Evolutionary conservation across 164 flowering plant genomes (phyloP).

Genomic region (Macadamia tetraphylla): DNA sequence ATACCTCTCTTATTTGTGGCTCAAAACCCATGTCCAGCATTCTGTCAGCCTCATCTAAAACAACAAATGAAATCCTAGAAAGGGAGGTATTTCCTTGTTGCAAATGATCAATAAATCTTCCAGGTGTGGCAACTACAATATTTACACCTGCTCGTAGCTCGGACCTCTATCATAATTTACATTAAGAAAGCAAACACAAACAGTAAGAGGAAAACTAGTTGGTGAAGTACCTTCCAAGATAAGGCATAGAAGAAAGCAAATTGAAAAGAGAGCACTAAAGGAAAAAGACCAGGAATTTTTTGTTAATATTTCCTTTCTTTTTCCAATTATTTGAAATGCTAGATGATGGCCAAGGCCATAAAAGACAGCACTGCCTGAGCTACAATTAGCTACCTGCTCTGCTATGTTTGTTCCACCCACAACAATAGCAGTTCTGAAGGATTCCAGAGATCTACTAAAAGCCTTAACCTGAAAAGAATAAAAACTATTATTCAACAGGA

Average conservation of each 20-base stretch:
- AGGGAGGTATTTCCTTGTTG: constrained; percentile 51
- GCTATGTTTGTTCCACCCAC: constrained; percentile 70
- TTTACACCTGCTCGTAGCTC: constrained; percentile 42
- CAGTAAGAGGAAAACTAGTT: neutral
- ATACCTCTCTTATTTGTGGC: constrained; percentile 40
- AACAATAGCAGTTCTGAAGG: constrained; percentile 57
- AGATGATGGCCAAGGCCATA: neutral
- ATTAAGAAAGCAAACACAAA: neutral
- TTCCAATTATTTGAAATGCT: too few relatives aligned
- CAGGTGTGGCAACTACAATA: constrained; percentile 73
- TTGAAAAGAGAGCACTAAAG: too few relatives aligned
- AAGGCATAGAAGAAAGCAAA: neutral
- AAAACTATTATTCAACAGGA: neutral
- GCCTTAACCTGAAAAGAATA: constrained; percentile 46
- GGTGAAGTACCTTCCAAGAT: neutral
- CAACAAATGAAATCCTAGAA: constrained; percentile 42
- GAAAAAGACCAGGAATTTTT: neutral
- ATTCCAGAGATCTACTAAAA: constrained; percentile 50
- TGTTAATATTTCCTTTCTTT: too few relatives aligned
- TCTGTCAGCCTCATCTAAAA: constrained; percentile 71
- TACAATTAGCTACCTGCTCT: constrained; percentile 40
- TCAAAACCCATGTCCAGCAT: constrained; percentile 84
- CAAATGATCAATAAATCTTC: constrained; percentile 62
- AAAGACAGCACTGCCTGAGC: constrained; percentile 3
- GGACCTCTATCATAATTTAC: constrained; percentile 20